Evolutionary conservation across 495 filamentous ascomycete genomes (phyloP).

Genomic region (Talaromyces nanjingensis): DNA sequence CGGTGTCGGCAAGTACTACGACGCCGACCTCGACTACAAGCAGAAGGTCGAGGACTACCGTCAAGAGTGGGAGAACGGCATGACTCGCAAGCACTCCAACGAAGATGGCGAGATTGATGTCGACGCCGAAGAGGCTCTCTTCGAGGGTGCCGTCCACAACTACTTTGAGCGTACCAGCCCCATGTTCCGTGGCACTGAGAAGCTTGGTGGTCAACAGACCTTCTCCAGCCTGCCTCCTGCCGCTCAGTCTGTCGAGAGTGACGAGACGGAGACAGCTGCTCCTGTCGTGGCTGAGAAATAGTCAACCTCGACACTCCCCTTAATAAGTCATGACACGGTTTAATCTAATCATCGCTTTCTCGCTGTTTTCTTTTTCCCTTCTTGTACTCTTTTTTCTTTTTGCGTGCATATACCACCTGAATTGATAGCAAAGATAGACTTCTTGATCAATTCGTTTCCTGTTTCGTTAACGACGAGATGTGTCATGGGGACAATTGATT

Average conservation of each 20-base stretch:
- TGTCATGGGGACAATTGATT: background rate
- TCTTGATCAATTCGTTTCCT: background rate
- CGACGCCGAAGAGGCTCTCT: conserved; percentile 35
- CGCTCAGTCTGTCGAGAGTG: conserved; percentile 15
- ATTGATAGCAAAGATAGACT: background rate
- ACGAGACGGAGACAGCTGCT: background rate
- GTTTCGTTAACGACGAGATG: background rate
- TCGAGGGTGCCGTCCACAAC: conserved; percentile 38
- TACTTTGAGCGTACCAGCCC: conserved; percentile 46
- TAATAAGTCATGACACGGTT: background rate
- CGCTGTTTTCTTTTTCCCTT: background rate
- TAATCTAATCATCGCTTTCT: background rate
- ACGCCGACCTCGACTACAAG: conserved; percentile 70
- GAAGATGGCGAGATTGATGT: conserved; percentile 27
- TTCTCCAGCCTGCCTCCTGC: conserved; percentile 35
- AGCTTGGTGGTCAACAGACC: conserved; percentile 20
- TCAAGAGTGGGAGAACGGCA: conserved; percentile 52
- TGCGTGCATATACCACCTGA: background rate
- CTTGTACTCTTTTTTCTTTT: background rate
- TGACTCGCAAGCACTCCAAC: conserved; percentile 42
- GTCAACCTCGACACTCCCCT: background rate
- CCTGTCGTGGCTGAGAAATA: conserved; percentile 1
- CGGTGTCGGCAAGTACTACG: conserved; percentile 67
- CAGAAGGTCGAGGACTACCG: conserved; percentile 76
- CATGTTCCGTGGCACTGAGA: conserved; percentile 42